These are phyloP conservation scores for Penicillium parvum DNA, from an alignment of 495 filamentous ascomycete genomes.

Conservation along the genomic window DNA sequence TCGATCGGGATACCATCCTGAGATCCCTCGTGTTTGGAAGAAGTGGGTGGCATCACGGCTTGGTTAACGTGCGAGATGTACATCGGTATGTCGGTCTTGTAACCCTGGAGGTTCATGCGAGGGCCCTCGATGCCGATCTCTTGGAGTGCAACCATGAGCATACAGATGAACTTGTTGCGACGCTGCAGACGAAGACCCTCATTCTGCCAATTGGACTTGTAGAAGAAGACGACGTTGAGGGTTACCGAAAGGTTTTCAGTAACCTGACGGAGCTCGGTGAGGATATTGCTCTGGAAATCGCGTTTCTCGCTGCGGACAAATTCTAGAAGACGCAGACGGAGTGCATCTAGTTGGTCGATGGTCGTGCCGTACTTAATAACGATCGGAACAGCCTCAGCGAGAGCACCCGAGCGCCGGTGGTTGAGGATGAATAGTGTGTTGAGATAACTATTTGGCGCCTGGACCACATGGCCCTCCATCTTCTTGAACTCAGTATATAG, in stretches of 20 bases:
- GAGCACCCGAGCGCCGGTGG: conserved; percentile 80
- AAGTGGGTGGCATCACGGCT: conserved; percentile 17
- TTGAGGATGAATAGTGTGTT: conserved; percentile 94
- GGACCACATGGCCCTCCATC: conserved; percentile 92
- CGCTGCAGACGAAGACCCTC: conserved; percentile 84
- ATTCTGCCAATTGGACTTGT: conserved; percentile 94
- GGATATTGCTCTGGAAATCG: conserved; percentile 84
- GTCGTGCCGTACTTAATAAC: conserved; percentile 87
- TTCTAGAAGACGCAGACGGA: conserved; percentile 77
- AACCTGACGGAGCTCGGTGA: conserved; percentile 77
- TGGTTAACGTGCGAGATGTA: conserved; percentile 47
- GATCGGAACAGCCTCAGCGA: conserved; percentile 83
- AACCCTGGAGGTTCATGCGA: conserved; percentile 67
- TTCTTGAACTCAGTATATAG: conserved; percentile 98
- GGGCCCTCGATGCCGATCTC: conserved; percentile 89
- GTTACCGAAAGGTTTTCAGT: conserved; percentile 66
- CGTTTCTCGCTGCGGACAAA: conserved; percentile 85
- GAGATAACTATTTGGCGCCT: conserved; percentile 90
- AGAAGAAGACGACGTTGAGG: conserved; percentile 95
- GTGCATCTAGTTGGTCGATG: conserved; percentile 76
- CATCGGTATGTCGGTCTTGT: conserved; percentile 53
- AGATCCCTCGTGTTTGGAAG: conserved; percentile 6
- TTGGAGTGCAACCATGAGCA: conserved; percentile 80
- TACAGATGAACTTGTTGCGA: conserved; percentile 93
- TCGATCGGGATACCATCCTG: conserved; percentile 16